Evolutionary conservation across 352 stramenopile species (phyloP).

Genomic region (Globisporangium apiculatum): DNA sequence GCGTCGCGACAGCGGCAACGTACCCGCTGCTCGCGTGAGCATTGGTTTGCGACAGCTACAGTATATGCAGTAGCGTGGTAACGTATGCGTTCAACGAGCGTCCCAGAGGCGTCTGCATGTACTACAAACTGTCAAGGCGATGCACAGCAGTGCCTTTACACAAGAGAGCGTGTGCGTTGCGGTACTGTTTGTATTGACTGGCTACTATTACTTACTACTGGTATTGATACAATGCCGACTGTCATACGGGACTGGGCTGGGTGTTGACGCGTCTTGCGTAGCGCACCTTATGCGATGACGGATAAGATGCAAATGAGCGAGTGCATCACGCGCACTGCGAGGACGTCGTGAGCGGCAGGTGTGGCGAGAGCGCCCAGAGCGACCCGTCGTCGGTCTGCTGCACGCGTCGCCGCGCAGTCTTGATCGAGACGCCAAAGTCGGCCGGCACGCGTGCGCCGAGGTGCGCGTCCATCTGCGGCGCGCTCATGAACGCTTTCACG

Average conservation of each 20-base stretch:
- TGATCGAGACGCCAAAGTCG: constrained; percentile 18
- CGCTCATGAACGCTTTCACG: constrained; percentile 71
- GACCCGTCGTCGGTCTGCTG: constrained; percentile 43
- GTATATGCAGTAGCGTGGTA: too few relatives aligned
- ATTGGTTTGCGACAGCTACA: too few relatives aligned
- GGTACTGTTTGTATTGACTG: too few relatives aligned
- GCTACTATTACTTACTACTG: neutral
- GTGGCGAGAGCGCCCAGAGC: constrained; percentile 50
- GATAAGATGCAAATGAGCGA: neutral
- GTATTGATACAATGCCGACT: neutral
- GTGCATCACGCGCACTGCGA: constrained; percentile 9
- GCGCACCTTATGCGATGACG: neutral
- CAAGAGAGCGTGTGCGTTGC: too few relatives aligned
- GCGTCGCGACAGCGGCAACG: constrained; percentile 86
- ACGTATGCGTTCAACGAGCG: too few relatives aligned
- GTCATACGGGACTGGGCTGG: too few relatives aligned
- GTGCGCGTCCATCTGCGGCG: constrained; percentile 62
- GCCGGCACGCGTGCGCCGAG: constrained; percentile 52
- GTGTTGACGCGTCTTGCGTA: too few relatives aligned
- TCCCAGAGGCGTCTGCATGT: too few relatives aligned
- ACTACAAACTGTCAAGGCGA: too few relatives aligned
- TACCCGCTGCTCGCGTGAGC: constrained; percentile 66
- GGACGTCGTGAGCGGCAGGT: constrained; percentile 37
- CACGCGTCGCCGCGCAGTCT: constrained; percentile 14
- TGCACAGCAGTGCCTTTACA: too few relatives aligned